These are phyloP conservation scores for Pseudogymnoascus sp. DNA, from an alignment of 2,329 filamentous ascomycete species.

Conservation along the genomic window DNA sequence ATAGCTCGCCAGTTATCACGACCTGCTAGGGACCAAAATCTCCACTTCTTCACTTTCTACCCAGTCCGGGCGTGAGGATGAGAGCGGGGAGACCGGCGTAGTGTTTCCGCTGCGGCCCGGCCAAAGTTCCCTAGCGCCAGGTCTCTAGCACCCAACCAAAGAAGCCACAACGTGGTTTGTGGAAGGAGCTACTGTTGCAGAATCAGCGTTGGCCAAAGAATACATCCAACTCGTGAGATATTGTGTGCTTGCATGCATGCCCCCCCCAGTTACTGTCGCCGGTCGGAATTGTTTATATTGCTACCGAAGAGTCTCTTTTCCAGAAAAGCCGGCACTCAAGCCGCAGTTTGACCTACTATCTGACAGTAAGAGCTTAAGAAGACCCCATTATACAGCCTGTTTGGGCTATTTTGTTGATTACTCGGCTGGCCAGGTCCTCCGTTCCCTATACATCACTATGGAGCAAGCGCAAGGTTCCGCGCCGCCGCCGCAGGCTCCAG, in stretches of 20 bases:
- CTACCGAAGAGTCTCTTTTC: neutral
- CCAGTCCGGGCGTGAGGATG: neutral
- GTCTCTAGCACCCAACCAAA: neutral
- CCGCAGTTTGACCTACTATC: neutral
- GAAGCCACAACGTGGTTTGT: neutral
- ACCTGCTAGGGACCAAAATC: neutral
- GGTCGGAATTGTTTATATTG: neutral
- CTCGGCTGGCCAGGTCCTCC: neutral
- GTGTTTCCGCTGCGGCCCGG: neutral
- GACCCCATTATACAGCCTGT: neutral
- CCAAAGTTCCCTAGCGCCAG: neutral
- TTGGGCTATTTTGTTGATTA: neutral
- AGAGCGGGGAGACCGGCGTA: neutral
- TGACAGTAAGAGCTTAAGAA: neutral
- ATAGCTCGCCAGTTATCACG: neutral
- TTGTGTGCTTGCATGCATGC: neutral
- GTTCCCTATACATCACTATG: neutral
- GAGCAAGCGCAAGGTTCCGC: neutral
- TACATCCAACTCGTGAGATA: neutral
- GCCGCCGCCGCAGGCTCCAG: neutral
- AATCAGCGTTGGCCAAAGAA: neutral
- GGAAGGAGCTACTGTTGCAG: neutral
- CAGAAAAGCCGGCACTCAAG: neutral
- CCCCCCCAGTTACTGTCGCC: neutral
- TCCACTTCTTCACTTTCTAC: conserved; percentile 2